Evolutionary conservation across 2,329 filamentous ascomycete species (phyloP), one percentile per base, ranked within the genome.

Genomic region (Beauveria brongniartii): DNA sequence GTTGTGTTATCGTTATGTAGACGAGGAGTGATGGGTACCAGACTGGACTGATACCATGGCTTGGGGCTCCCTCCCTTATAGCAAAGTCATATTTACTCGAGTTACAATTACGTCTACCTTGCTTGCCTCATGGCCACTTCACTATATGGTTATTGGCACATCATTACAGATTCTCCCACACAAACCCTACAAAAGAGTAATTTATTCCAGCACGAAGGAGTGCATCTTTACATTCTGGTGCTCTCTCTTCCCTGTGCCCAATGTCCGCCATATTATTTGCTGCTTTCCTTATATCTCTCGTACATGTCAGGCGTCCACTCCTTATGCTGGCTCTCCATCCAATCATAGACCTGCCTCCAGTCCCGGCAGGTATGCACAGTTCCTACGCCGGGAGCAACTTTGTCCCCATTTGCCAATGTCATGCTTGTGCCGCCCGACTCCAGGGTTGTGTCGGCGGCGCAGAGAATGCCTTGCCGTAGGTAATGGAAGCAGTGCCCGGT

Each of bases 381-480:
- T 59, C 46, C 47, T 18, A 16, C 28, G 24, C 56, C 56, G 3
- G 47, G 18, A 24, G 52, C 37, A 20, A 55, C 52, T 43, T 5
- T 43, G 7, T 55, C 52, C 20, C 52, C 37, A 24, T 55, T 43
- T 12, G 37, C 34, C 20, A 55, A 26, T 12, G 16, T 41, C 20
- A 43, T 55, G 24, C n/a, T 55, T 28, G 52, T 16, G 3, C 52
- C n/a, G 8, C 52, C 52, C 14, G 10, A 20, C 52, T 62, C 61
- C 28, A 62, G 46, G 16, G 56, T 62, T 48, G 48, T 53, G 50
- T 62, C 61, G 40, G 61, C 61, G 26, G 56, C 61, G 47, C 56
- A 62, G 28, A 62, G 56, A 55, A 62, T 59, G 22, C 44, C 61
- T 56, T 62, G 61, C 51, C 61, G 56, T 18, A 62, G 26, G 30